Evolutionary conservation across 1,284 basidiomycete species (phyloP).

Genomic region (Fomitopsis pinicola): DNA sequence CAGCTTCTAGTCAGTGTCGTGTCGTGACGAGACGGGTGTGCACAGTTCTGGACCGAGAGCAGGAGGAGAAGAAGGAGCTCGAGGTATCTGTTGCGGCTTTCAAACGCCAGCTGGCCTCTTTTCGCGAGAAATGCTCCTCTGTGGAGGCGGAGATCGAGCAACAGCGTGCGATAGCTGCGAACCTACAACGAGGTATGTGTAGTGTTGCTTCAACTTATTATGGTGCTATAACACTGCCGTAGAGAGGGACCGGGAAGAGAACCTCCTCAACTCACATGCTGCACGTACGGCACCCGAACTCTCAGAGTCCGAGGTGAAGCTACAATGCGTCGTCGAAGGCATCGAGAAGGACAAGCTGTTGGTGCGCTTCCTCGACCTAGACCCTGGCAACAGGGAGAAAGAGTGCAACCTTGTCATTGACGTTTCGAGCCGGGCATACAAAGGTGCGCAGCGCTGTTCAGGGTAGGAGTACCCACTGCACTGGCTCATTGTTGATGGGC

Average conservation of each 20-base stretch:
- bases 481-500: background rate
- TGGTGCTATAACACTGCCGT: background rate
- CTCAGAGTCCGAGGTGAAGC: slow-evolving; percentile 48
- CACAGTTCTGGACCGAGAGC: slow-evolving; percentile 62
- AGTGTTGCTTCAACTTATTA: background rate
- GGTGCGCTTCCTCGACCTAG: slow-evolving; percentile 68
- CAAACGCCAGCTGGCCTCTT: slow-evolving; percentile 55
- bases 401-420: slow-evolving; percentile 80
- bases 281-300: slow-evolving; percentile 54
- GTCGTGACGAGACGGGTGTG: background rate
- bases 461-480: no score
- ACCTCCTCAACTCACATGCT: slow-evolving; percentile 58
- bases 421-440: slow-evolving; percentile 55
- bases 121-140: slow-evolving; percentile 53
- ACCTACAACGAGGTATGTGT: slow-evolving; percentile 55
- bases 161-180: slow-evolving; percentile 51
- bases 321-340: slow-evolving; percentile 71
- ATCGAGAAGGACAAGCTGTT: slow-evolving; percentile 70
- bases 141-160: slow-evolving; percentile 70
- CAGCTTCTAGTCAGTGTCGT: background rate
- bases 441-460: slow-evolving; percentile 44
- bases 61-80: slow-evolving; percentile 64
- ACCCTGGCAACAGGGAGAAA: slow-evolving; percentile 46
- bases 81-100: slow-evolving; percentile 58
- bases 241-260: slow-evolving; percentile 70